These are phyloP conservation scores for Trichopus zeylanicus DNA, from an alignment of 116 monocot species.

Conservation along the genomic window DNA sequence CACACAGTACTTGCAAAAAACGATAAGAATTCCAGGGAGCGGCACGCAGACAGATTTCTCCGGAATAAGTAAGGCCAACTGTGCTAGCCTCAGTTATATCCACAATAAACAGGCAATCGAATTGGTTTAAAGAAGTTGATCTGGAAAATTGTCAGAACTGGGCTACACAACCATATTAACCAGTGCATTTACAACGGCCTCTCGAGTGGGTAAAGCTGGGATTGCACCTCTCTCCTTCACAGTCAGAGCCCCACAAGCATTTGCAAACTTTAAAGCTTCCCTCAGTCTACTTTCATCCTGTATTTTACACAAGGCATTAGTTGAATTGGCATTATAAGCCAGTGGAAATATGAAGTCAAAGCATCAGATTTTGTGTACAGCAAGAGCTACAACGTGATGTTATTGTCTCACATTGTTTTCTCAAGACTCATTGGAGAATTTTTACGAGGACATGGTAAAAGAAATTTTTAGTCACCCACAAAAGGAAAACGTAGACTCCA, in stretches of 20 bases:
- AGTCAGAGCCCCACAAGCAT: slow-evolving; percentile 90
- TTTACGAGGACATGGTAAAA: too few relatives aligned
- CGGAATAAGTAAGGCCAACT: too few relatives aligned
- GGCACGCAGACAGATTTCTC: too few relatives aligned
- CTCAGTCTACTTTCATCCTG: slow-evolving; percentile 67
- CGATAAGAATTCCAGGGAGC: too few relatives aligned
- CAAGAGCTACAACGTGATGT: too few relatives aligned
- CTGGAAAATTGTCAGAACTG: neutral
- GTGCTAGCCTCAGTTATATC: neutral
- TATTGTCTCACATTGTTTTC: too few relatives aligned
- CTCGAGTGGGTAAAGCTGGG: slow-evolving; percentile 74
- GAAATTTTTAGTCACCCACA: too few relatives aligned
- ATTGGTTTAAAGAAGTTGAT: neutral
- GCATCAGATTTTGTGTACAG: too few relatives aligned
- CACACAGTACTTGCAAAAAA: too few relatives aligned
- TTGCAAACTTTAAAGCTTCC: slow-evolving; percentile 79
- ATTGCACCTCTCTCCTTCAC: slow-evolving; percentile 94
- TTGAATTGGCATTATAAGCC: neutral
- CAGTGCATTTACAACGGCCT: slow-evolving; percentile 56
- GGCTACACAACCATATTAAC: slow-evolving; percentile 24
- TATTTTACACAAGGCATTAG: neutral
- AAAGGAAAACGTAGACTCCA: too few relatives aligned
- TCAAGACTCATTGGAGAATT: too few relatives aligned
- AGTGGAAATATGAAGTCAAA: neutral
- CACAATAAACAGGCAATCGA: neutral